Base-by-base conservation (phyloP, 306 rosid species). In the Medicago ruthenica region DNA sequence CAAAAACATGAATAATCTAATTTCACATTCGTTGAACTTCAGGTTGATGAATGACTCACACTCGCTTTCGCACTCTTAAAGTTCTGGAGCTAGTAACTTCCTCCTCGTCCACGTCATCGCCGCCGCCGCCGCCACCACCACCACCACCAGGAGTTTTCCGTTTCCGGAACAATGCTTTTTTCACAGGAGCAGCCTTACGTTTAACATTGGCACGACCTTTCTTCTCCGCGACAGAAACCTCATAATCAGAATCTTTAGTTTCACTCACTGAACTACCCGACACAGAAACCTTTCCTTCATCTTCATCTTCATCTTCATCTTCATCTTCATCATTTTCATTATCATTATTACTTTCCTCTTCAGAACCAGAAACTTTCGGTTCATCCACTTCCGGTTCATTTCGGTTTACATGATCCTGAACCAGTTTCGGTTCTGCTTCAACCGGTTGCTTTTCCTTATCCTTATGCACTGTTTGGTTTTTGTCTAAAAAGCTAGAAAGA, bases 401-500 rank as follows among this genome's bases (percentile, higher is more conserved):
- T 37, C 42, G 50, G 36, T 57, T 17, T 34, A 45, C 21, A 1
- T 53, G 22, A 74, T 74, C 79, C 79, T 58, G 78, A 24, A 39
- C 69, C 31, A 40, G 37, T 50, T 70, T 37, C 7, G 37, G 9
- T 22, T 53, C 68, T n/a, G 55, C 42, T 40, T 67, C 13, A 2
- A 15, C 15, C 4, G 10, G 21, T 21, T 10, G 8, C 0, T 8
- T 17, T 15, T 66, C 50, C 0, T 31, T 22, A 20, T 67, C 75
- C 7, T 51, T 50, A 70, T 11, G 63, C 37, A 20, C 53, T 16
- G 66, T 18, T 71, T 55, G 64, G 63, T 7, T 2, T 11, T 71
- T 67, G 17, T 74, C 86, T 53, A 92, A 69, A 57, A 87, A 90
- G 59, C 39, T 60, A 7, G 79, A 79, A 76, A 94, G 76, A 8